Evolutionary conservation across 83 land plant genomes (phyloP), one percentile per base, ranked within the genome.

Genomic region (Picea abies): DNA sequence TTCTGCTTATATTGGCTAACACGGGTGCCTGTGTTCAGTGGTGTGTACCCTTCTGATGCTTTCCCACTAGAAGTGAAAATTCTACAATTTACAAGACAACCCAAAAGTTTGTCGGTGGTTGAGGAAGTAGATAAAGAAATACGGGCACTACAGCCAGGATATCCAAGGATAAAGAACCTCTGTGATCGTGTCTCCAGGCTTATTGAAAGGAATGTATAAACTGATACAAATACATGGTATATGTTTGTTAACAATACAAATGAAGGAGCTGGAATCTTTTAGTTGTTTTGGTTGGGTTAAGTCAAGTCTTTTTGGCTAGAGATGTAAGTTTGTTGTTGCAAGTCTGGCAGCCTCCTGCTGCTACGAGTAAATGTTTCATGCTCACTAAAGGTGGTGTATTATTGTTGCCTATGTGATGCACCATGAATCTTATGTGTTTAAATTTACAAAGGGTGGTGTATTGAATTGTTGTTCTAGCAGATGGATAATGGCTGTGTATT

Each of bases 111-210:
- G 20, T 37, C 20, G 76, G 20, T 20, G 23, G 2, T 1, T 41
- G 76, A 72, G 76, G 76, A 72, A 41, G 3, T 72, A 20, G 0
- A 41, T 7, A 47, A 72, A 72, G 49, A 37, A 72, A 72, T 19
- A 39, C 12, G 23, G 22, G 76, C 23, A 44, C 49, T 72, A 72
- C 39, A 72, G 22, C 23, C 76, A 72, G 76, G 76, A 7, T 72
- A 72, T 72, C 41, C 76, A 72, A 72, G 76, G 76, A 72, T 72
- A 72, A 72, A 72, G 22, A 22, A 72, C n/a, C 76, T 72, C 25
- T 72, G 76, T 72, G 76, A 22, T 72, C 10, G 76, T 47, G 41
- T 72, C 76, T 72, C 76, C 52, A 72, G 41, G 76, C 10, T 72
- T 41, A 72, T 72, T 1, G 56, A 41, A 41, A 72, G 52, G 49